Conservation (phyloP, 495 filamentous ascomycete genomes). For the Aspergillus conjunctus region DNA sequence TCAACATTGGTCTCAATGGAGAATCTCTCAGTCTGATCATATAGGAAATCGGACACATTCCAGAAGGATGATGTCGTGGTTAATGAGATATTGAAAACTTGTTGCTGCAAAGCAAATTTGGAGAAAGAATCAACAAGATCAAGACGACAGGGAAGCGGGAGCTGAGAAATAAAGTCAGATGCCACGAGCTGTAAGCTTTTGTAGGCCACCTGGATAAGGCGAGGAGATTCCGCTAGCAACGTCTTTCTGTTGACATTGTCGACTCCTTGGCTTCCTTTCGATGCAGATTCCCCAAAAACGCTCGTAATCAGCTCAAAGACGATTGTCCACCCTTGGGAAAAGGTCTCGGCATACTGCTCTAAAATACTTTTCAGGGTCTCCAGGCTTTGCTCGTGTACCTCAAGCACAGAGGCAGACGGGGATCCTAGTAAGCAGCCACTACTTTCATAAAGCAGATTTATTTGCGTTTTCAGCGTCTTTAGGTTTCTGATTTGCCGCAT, state of each 20-base stretch:
- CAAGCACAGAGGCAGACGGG: conserved; percentile 60
- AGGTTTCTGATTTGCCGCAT: conserved; percentile 71
- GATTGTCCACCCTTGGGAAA: conserved; percentile 79
- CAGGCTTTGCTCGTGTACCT: conserved; percentile 80
- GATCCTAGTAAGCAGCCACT: conserved; percentile 32
- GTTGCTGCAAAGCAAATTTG: conserved; percentile 80
- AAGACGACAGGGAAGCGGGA: conserved; percentile 77
- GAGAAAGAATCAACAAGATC: conserved; percentile 86
- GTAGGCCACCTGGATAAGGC: conserved; percentile 81
- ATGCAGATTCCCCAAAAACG: conserved; percentile 62
- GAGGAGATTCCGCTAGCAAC: conserved; percentile 60
- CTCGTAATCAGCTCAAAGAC: conserved; percentile 84
- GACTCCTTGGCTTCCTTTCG: conserved; percentile 26
- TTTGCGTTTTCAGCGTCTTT: conserved; percentile 60
- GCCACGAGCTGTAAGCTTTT: conserved; percentile 87
- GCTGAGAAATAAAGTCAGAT: conserved; percentile 82
- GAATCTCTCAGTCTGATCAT: conserved; percentile 47
- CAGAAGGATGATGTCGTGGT: conserved; percentile 95
- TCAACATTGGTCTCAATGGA: conserved; percentile 47
- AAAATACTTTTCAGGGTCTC: conserved; percentile 80
- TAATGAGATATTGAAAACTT: conserved; percentile 93
- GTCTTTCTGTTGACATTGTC: conserved; percentile 23
- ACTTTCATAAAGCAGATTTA: conserved; percentile 52
- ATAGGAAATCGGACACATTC: conserved; percentile 87
- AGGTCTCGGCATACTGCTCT: conserved; percentile 84